Conservation (phyloP, 306 rosid species). For the Prunus davidiana region DNA sequence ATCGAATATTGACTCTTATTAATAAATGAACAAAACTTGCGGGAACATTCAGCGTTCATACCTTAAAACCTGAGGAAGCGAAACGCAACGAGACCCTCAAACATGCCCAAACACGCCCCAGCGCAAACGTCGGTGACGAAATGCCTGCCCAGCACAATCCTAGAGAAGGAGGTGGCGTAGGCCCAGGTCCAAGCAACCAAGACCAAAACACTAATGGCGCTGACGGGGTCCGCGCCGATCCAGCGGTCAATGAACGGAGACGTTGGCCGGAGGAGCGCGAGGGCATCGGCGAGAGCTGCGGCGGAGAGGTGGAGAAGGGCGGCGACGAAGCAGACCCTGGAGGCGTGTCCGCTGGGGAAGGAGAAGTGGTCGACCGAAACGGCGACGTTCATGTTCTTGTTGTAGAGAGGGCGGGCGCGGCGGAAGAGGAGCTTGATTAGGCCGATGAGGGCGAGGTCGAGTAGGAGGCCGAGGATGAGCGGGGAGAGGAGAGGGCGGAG, state of each 20-base stretch:
- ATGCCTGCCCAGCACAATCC: slow-evolving; percentile 72
- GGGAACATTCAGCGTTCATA: neutral
- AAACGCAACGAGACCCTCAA: slow-evolving; percentile 56
- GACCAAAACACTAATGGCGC: slow-evolving; percentile 22
- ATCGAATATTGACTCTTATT: neutral
- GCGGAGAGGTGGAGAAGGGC: slow-evolving; percentile 45
- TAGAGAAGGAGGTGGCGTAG: slow-evolving; percentile 42
- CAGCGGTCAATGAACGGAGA: slow-evolving; percentile 18
- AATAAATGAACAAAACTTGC: neutral
- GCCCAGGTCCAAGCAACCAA: slow-evolving; percentile 56
- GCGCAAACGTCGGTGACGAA: slow-evolving; percentile 44
- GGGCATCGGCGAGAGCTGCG: slow-evolving; percentile 9
- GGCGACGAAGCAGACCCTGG: slow-evolving; percentile 70
- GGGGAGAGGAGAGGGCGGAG: slow-evolving; percentile 43
- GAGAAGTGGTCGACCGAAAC: slow-evolving; percentile 65
- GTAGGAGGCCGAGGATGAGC: slow-evolving; percentile 62
- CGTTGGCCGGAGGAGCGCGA: slow-evolving; percentile 24
- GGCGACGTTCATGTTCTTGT: slow-evolving; percentile 50
- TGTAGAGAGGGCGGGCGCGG: slow-evolving; percentile 65
- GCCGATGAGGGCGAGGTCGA: slow-evolving; percentile 55
- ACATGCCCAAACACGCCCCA: slow-evolving; percentile 54
- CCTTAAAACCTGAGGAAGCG: slow-evolving; percentile 47
- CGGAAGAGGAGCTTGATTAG: slow-evolving; percentile 52
- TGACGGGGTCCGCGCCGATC: slow-evolving; percentile 23
- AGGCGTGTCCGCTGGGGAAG: slow-evolving; percentile 75